Evolutionary conservation across 805 yeast genomes (phyloP), one percentile per base, ranked within the genome.

Genomic region (Pichia nanzhaoensis): DNA sequence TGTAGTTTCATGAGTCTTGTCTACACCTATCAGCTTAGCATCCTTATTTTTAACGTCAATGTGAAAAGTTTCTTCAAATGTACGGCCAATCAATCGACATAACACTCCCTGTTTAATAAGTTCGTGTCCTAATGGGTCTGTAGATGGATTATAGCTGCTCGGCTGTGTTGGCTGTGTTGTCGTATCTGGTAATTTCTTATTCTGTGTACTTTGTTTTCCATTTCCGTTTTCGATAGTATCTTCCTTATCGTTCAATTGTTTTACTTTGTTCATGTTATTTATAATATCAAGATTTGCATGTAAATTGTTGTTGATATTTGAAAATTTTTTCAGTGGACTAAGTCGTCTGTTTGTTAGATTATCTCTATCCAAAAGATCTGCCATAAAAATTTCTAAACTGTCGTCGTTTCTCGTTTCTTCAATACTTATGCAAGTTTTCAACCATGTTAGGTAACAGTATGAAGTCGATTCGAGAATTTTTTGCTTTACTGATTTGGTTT

Each of bases 141-240:
- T 42, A 1, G 45, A 47, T 1, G 60, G 60, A 38, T 59, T 57
- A 36, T 54, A 55, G 6, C 54, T 57, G 47, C 64, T 64, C 5
- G 67, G 68, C 37, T 65, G 69, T 3, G 69, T 65, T 9, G 69
- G 68, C 47, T 66, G 70, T 3, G 69, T 65, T 1, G 61, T 59
- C 13, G 50, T 32, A 18, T 48, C 46, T 5, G 44, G 38, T 19
- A 31, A 21, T 33, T 44, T 43, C 41, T 44, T 42, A 32, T 37
- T 31, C 40, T 41, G 51, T 56, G 19, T 51, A 47, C 5, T 39
- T 50, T 14, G 5, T 12, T 22, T 27, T 5, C 10, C 28, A 6
- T 35, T 20, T 20, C 14, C 8, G 32, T 2, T 21, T n/a, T 19
- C 28, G 3, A 9, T 20, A n/a, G 5, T 21, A 21, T n/a, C 7